phyloP scores from a whole-genome alignment of 371 early-diverging fungal genomes.

The Mucor irregularis region DNA sequence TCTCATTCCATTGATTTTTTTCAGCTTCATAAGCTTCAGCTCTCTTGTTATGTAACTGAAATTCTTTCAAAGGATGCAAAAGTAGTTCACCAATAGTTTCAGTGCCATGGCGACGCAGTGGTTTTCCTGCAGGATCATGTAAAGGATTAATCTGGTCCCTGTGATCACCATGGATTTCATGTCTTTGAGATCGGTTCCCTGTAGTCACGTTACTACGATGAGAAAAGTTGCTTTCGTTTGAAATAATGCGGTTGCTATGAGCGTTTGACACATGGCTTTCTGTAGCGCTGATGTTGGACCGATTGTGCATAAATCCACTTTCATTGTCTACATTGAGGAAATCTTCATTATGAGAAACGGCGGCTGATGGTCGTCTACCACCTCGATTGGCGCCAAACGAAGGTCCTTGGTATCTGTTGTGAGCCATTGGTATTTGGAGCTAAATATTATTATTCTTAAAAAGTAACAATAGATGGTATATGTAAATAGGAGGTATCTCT shows the following conservation, averaged over 20 bases:
- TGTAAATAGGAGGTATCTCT: neutral
- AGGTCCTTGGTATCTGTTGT: slow-evolving; percentile 11
- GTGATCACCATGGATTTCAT: neutral
- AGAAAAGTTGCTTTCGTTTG: neutral
- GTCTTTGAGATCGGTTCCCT: neutral
- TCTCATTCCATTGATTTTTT: slow-evolving; percentile 30
- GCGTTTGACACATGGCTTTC: neutral
- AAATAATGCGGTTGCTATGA: neutral
- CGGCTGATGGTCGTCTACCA: slow-evolving; percentile 1
- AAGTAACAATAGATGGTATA: slow-evolving; percentile 1
- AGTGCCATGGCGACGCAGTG: slow-evolving; percentile 35
- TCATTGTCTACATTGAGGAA: neutral
- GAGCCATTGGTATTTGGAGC: neutral
- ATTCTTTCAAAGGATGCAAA: slow-evolving; percentile 38
- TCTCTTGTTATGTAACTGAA: slow-evolving; percentile 38
- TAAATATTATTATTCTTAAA: slow-evolving; percentile 3
- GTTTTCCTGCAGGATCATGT: slow-evolving; percentile 38
- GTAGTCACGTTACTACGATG: neutral
- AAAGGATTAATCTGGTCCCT: slow-evolving; percentile 10
- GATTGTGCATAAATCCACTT: neutral
- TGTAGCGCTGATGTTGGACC: slow-evolving; percentile 1
- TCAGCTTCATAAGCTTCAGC: slow-evolving; percentile 36
- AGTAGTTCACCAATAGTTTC: slow-evolving; percentile 51
- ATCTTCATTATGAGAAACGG: neutral
- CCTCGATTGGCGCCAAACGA: neutral